A percentile compares a stretch with the other conserved stretches of the same genome.
These are phyloP conservation scores for Leishmania aethiopica DNA, from an alignment of 208 protist genomes.

Conservation along the genomic window DNA sequence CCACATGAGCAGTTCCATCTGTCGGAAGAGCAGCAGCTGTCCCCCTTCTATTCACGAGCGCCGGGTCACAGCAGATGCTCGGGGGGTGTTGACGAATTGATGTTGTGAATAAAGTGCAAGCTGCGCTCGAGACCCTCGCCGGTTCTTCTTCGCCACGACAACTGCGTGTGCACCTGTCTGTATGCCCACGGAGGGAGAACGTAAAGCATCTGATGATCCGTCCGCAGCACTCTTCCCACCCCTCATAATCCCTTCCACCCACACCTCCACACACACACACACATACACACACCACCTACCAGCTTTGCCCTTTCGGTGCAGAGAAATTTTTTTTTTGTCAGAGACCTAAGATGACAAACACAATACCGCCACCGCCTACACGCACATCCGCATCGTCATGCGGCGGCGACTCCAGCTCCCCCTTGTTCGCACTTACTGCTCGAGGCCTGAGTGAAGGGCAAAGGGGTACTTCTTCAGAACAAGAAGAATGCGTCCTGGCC, in stretches of 20 bases:
- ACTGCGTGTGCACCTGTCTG: too few relatives aligned
- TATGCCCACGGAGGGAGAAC: not conserved
- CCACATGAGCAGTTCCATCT: not conserved
- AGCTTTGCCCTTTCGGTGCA: not conserved
- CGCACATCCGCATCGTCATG: not conserved
- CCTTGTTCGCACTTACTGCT: conserved; percentile 34
- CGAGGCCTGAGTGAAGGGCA: conserved; percentile 49
- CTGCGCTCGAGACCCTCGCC: not conserved
- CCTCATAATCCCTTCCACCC: not conserved
- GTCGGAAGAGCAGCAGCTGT: not conserved
- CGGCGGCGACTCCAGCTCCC: not conserved
- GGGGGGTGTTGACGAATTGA: not conserved
- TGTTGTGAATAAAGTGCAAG: not conserved
- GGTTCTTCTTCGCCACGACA: not conserved
- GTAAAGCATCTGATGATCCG: not conserved
- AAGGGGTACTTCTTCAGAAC: conserved; percentile 72
- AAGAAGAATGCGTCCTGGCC: conserved; percentile 42
- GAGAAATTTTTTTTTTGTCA: not conserved
- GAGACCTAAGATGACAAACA: not conserved
- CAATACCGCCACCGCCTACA: not conserved
- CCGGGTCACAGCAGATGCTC: not conserved
- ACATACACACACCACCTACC: too few relatives aligned
- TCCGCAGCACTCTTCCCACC: not conserved
- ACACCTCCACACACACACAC: too few relatives aligned
- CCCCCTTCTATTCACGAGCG: not conserved